These are phyloP conservation scores for Trichoderma virens DNA, from an alignment of 495 filamentous ascomycete genomes.

Conservation along the genomic window DNA sequence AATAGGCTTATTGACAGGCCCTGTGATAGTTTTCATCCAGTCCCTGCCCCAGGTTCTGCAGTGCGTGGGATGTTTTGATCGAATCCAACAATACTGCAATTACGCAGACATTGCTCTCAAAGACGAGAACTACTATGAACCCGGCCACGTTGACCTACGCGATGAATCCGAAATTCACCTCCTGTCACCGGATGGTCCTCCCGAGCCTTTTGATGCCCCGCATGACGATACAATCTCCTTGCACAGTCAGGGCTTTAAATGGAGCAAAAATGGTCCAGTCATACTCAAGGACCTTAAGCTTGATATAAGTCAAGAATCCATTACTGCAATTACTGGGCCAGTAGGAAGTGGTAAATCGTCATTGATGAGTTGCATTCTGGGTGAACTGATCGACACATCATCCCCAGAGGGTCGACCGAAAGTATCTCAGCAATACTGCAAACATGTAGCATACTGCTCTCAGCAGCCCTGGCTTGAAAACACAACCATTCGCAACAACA, in stretches of 20 bases:
- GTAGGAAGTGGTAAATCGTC: conserved; percentile 56
- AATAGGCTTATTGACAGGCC: conserved; percentile 47
- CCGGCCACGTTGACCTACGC: not conserved
- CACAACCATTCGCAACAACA: conserved; percentile 49
- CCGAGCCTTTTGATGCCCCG: not conserved
- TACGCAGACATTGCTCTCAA: not conserved
- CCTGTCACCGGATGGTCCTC: not conserved
- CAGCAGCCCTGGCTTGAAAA: conserved; percentile 49
- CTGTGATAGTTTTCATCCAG: conserved; percentile 45
- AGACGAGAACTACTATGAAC: conserved; percentile 1
- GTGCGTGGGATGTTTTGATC: conserved; percentile 48
- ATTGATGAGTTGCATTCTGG: conserved; percentile 48
- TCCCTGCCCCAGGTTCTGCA: conserved; percentile 43
- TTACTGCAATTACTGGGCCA: conserved; percentile 50
- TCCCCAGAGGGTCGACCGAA: conserved; percentile 19
- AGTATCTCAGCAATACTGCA: conserved; percentile 27
- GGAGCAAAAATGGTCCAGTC: not conserved
- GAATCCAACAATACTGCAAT: conserved; percentile 42
- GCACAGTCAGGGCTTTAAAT: not conserved
- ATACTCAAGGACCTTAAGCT: not conserved
- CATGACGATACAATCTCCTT: not conserved
- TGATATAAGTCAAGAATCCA: not conserved
- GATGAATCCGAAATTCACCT: conserved; percentile 1
- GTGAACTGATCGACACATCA: conserved; percentile 41
- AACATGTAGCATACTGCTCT: conserved; percentile 30